Conservation (phyloP, 345 rosid species). For the Lumnitzera littorea region DNA sequence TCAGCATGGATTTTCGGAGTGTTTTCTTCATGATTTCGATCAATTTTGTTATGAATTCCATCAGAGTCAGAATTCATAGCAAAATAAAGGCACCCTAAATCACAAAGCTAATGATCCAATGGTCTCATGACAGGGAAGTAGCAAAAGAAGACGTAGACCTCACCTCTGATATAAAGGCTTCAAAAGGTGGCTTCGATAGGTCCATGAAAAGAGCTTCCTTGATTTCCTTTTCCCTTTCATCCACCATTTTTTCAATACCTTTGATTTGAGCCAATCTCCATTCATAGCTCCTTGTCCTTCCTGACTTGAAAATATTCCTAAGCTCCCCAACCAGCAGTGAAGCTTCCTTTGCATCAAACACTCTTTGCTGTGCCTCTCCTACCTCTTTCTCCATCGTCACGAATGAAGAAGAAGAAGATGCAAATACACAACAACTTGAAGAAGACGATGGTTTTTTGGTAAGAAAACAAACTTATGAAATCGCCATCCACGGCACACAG, state of each 20-base stretch:
- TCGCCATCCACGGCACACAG: not conserved
- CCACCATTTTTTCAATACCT: slow-evolving; percentile 48
- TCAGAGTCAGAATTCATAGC: no score
- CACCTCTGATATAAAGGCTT: slow-evolving; percentile 69
- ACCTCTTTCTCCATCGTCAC: slow-evolving; percentile 11
- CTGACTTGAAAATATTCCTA: slow-evolving; percentile 38
- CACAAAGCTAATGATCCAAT: not conserved
- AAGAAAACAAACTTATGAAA: no score
- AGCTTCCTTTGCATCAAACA: slow-evolving; percentile 35
- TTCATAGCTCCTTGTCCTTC: slow-evolving; percentile 65
- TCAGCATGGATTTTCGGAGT: no score
- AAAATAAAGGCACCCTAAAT: not conserved
- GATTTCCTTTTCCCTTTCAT: slow-evolving; percentile 57
- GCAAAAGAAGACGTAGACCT: not conserved
- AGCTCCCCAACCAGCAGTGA: slow-evolving; percentile 40
- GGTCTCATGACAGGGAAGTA: not conserved
- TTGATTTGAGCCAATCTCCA: slow-evolving; percentile 73
- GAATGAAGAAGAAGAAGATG: slow-evolving; percentile 1
- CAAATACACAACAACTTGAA: slow-evolving; percentile 17
- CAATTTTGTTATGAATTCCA: no score
- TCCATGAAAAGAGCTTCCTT: slow-evolving; percentile 50
- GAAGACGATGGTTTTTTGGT: not conserved
- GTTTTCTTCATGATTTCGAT: no score
- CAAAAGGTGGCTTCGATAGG: slow-evolving; percentile 64
- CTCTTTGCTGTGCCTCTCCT: slow-evolving; percentile 4